These are phyloP conservation scores for Wickerhamomyces queroliae DNA, from an alignment of 805 yeast species.

Conservation along the genomic window DNA sequence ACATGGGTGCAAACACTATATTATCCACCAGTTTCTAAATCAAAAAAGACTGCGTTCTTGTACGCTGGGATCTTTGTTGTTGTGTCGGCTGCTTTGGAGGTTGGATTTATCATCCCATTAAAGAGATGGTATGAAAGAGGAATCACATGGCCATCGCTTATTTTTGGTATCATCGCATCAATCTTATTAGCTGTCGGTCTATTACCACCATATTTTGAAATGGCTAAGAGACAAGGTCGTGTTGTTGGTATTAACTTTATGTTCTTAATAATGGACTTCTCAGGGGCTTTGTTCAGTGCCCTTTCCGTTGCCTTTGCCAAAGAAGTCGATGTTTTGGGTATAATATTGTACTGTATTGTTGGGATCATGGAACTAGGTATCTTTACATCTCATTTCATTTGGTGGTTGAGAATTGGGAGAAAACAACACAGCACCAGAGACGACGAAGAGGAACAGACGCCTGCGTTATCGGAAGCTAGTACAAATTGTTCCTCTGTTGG, in stretches of 20 bases:
- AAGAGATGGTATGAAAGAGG: conserved; percentile 49
- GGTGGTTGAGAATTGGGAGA: conserved; percentile 49
- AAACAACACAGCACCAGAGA: not conserved
- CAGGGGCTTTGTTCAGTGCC: conserved; percentile 80
- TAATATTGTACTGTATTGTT: conserved; percentile 68
- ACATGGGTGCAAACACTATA: conserved; percentile 65
- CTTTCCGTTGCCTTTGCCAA: conserved; percentile 54
- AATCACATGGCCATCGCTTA: conserved; percentile 66
- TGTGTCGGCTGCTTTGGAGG: conserved; percentile 53
- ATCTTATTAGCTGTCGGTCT: conserved; percentile 71
- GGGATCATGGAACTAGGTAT: conserved; percentile 76
- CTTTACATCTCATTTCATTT: conserved; percentile 58
- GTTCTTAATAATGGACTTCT: conserved; percentile 67
- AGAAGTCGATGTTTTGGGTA: conserved; percentile 76
- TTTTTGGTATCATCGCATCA: conserved; percentile 82
- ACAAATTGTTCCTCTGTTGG: no score
- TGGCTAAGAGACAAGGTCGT: conserved; percentile 71
- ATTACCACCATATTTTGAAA: conserved; percentile 84
- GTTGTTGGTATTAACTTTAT: conserved; percentile 88
- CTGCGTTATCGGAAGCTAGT: no score
- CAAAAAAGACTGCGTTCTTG: conserved; percentile 29
- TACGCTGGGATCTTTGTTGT: conserved; percentile 33
- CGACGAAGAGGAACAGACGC: no score
- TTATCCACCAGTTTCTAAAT: conserved; percentile 60
- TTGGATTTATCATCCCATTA: conserved; percentile 68